Conservation (phyloP, 2,329 filamentous ascomycete genomes). For the Ophiostoma fasciatum region DNA sequence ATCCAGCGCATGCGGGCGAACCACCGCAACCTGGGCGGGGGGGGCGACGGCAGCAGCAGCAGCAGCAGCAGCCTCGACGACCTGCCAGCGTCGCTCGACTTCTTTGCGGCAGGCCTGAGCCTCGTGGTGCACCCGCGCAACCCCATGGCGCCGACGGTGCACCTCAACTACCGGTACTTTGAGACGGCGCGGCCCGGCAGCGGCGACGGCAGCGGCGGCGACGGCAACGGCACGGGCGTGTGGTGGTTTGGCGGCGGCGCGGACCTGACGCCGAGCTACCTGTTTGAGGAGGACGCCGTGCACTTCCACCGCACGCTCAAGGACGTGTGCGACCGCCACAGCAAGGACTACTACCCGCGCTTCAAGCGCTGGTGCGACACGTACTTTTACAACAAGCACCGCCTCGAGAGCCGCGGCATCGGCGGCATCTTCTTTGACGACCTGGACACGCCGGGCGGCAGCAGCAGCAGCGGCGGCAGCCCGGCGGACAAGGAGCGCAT, state of each 20-base stretch:
- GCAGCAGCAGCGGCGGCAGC: slow-evolving; percentile 35
- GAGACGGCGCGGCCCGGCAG: slow-evolving; percentile 66
- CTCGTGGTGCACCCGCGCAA: slow-evolving; percentile 88
- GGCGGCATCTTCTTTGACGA: slow-evolving; percentile 99
- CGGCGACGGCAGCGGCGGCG: slow-evolving; percentile 17
- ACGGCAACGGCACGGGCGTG: slow-evolving; percentile 45
- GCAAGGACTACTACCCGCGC: slow-evolving; percentile 77
- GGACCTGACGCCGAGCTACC: slow-evolving; percentile 81
- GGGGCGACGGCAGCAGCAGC: slow-evolving; percentile 22
- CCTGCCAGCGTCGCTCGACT: slow-evolving; percentile 63
- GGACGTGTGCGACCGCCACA: slow-evolving; percentile 82
- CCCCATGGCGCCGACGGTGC: slow-evolving; percentile 93
- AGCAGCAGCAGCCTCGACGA: slow-evolving; percentile 36
- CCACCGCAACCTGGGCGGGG: slow-evolving; percentile 66
- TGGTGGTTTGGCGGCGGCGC: slow-evolving; percentile 99
- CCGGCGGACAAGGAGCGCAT: not conserved
- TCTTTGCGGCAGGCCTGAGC: slow-evolving; percentile 89
- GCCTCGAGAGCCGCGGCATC: slow-evolving; percentile 70
- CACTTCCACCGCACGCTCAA: slow-evolving; percentile 95
- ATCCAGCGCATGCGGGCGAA: slow-evolving; percentile 90
- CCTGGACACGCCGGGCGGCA: slow-evolving; percentile 54
- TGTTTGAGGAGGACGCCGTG: slow-evolving; percentile 93
- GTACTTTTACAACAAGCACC: slow-evolving; percentile 91
- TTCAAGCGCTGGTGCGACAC: slow-evolving; percentile 99
- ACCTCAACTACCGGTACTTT: slow-evolving; percentile 97